Conservation (phyloP, 2,329 filamentous ascomycete genomes). For the Diatrype stigma region DNA sequence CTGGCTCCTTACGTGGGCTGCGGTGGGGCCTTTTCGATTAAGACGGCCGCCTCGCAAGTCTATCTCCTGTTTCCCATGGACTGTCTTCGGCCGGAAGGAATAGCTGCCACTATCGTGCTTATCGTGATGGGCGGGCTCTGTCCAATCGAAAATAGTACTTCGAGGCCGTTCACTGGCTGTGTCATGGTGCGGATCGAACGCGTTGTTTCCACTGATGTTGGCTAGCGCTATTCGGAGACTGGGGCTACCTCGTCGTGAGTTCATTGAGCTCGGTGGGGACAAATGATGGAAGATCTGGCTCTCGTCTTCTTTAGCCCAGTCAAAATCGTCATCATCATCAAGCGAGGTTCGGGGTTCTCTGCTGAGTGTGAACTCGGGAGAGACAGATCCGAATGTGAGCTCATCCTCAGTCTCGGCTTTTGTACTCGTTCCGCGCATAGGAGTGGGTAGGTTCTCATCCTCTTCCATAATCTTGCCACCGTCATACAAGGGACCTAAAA, state of each 20-base stretch:
- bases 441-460: conserved; percentile 53
- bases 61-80: conserved; percentile 70
- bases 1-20: conserved; percentile 72
- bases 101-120: conserved; percentile 55
- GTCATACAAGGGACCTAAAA: conserved; percentile 52
- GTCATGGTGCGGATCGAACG: conserved; percentile 31
- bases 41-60: conserved; percentile 67
- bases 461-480: conserved; percentile 58
- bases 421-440: conserved; percentile 37
- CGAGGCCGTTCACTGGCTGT: conserved; percentile 46
- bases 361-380: conserved; percentile 30
- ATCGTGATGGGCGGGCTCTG: conserved; percentile 60
- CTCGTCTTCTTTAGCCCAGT: conserved; percentile 58
- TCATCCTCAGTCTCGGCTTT: conserved; percentile 17
- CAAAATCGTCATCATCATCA: conserved; percentile 60
- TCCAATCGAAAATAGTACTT: conserved; percentile 76
- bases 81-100: conserved; percentile 65
- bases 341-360: conserved; percentile 49
- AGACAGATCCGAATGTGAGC: conserved; percentile 17
- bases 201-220: conserved; percentile 45
- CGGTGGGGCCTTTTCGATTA: conserved; percentile 63
- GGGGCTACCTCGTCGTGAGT: conserved; percentile 49
- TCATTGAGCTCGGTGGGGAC: conserved; percentile 55
- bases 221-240: conserved; percentile 52
- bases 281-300: conserved; percentile 51